Conservation (phyloP, 441 rosid genomes). For the Populus hybrid region DNA sequence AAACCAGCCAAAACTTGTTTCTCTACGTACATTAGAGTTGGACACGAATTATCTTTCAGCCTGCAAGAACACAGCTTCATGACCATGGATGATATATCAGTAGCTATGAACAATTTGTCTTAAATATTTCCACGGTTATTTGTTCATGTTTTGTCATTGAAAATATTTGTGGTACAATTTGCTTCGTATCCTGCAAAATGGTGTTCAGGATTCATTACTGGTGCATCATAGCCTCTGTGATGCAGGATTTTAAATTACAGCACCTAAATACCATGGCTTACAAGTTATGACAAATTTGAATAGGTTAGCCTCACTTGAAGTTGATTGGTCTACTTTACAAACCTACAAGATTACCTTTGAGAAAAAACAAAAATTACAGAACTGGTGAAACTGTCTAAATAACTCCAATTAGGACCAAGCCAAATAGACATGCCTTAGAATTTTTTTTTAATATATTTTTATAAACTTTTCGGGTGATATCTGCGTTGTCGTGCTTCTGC, state of each 20-base stretch:
- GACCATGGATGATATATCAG: too few relatives aligned
- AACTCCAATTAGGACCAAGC: too few relatives aligned
- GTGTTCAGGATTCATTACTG: background rate
- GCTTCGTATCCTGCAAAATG: background rate
- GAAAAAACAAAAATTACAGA: background rate
- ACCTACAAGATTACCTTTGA: background rate
- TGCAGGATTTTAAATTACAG: background rate
- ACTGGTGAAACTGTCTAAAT: background rate
- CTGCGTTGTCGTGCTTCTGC: too few relatives aligned
- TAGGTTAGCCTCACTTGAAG: background rate
- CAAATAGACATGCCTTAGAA: too few relatives aligned
- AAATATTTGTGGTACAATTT: too few relatives aligned
- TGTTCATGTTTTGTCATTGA: background rate
- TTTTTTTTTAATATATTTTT: too few relatives aligned
- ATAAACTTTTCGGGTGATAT: too few relatives aligned
- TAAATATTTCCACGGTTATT: too few relatives aligned
- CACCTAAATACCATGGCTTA: background rate
- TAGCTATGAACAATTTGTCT: too few relatives aligned
- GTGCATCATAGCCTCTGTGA: too few relatives aligned
- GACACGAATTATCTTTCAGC: background rate
- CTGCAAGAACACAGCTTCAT: too few relatives aligned
- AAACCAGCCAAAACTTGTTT: background rate
- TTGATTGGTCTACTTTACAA: background rate
- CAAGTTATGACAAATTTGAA: background rate
- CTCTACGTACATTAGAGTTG: background rate